Base-by-base conservation (phyloP, 306 rosid species). In the Amphicarpaea edgeworthii region DNA sequence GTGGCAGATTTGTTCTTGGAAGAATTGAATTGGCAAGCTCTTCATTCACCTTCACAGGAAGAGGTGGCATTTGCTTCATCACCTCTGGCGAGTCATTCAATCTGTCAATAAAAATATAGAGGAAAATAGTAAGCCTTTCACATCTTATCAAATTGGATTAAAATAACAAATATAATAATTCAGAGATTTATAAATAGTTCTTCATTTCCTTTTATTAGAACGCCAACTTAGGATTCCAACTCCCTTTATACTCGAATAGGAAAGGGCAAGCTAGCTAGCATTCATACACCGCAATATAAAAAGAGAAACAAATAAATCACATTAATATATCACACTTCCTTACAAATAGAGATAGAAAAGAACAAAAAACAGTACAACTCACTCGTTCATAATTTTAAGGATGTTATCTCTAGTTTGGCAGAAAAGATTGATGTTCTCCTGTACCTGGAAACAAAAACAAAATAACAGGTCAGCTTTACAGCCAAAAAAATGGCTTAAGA, bases 21-120 rank as follows among this genome's bases (percentile, higher is more conserved):
- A 92, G 96, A 68, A 95, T 87, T 70, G 91, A 84, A 84, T 82
- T 88, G 6, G 93, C 93, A 30, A 95, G 86, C 72, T 92, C 99
- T 15, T 90, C 97, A 54, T 95, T 92, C 84, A 95, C 77, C 86
- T 95, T 95, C 86, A 85, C 93, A 0, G 97, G 96, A 79, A 92
- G 93, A 4, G 97, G 93, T 1, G 97, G 97, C 99, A 92, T 92
- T 84, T 95, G 96, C 91, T 95, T 95, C 99, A 95, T 92, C 74
- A 90, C 92, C 45, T 89, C 96, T 1, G 99, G 97, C 34, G 74
- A 75, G 83, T 95, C 97, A 24, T 78, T 85, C 81, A 89, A 78
- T 51, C 97, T 92, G 88, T 30, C 50, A 55, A 37, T 30, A 51
- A 66, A 61, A 38, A 70, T 24, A 67, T 16, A 43, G 12, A 28